These are phyloP conservation scores for Boletus sensibilis DNA, from an alignment of 768 basidiomycete genomes.

Conservation along the genomic window DNA sequence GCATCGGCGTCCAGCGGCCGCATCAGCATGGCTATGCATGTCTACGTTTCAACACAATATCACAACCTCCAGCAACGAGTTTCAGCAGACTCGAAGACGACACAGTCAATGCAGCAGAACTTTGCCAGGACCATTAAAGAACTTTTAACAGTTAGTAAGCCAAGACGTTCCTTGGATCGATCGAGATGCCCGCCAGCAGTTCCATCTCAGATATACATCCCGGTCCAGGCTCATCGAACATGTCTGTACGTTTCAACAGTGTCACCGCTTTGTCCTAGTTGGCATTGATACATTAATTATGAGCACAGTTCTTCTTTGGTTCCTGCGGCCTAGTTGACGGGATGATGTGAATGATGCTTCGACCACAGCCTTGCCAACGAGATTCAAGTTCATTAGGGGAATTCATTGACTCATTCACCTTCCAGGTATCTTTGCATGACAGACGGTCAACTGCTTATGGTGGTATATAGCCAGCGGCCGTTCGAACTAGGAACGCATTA, in stretches of 20 bases:
- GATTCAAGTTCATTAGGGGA: neutral
- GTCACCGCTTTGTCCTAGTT: neutral
- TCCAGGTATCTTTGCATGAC: neutral
- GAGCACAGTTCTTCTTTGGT: neutral
- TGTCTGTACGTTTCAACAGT: neutral
- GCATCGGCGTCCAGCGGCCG: slow-evolving; percentile 9
- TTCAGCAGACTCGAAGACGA: neutral
- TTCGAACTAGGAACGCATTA: neutral
- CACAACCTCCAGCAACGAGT: neutral
- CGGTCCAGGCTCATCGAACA: neutral
- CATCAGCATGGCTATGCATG: slow-evolving; percentile 7
- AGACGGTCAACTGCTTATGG: neutral
- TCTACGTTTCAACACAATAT: neutral
- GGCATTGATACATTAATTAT: neutral
- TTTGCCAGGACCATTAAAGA: neutral
- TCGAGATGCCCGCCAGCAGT: neutral
- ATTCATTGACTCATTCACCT: neutral
- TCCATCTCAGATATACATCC: neutral
- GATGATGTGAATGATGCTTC: neutral
- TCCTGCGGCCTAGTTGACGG: neutral
- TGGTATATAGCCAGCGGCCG: neutral
- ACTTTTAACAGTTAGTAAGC: no score
- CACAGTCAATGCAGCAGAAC: neutral
- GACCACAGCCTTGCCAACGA: neutral
- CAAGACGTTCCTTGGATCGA: neutral